Evolutionary conservation across 2,329 filamentous ascomycete species (phyloP).

Genomic region (Coleophoma cylindrospora): DNA sequence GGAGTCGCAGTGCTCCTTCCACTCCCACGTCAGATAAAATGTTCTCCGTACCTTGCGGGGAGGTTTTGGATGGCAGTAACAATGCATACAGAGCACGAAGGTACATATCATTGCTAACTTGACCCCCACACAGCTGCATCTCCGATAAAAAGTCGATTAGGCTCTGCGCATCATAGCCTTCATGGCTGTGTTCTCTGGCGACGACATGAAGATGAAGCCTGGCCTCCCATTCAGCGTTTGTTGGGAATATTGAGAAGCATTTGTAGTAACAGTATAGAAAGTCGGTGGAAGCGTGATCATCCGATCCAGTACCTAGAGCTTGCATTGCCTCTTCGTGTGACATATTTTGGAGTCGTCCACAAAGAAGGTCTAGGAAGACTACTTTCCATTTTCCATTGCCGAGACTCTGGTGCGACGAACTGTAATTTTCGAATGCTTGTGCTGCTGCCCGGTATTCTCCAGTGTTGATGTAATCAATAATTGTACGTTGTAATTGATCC

Average conservation of each 20-base stretch:
- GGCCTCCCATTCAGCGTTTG: conserved; percentile 24
- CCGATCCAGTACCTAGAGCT: conserved; percentile 30
- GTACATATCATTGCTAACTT: conserved; percentile 28
- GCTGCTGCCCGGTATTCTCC: too few relatives aligned
- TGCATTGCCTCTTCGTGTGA: conserved; percentile 24
- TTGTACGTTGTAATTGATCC: too few relatives aligned
- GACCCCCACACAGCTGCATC: conserved; percentile 27
- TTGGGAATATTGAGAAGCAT: conserved; percentile 22
- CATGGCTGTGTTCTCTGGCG: conserved; percentile 32
- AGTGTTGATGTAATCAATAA: too few relatives aligned
- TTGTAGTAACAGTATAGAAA: conserved; percentile 36
- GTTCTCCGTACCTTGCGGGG: conserved; percentile 7
- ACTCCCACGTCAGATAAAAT: conserved; percentile 1
- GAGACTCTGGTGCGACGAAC: too few relatives aligned
- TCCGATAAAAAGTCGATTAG: conserved; percentile 29
- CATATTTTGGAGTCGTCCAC: conserved; percentile 22
- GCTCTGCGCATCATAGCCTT: conserved; percentile 28
- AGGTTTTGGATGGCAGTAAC: conserved; percentile 20
- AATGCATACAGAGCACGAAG: conserved; percentile 31
- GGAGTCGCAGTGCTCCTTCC: conserved; percentile 31
- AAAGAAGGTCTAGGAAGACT: conserved; percentile 11
- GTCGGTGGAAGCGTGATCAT: conserved; percentile 32
- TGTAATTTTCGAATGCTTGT: too few relatives aligned
- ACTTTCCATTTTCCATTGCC: background rate
- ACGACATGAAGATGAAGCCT: conserved; percentile 31